Conservation (phyloP, 305 asterid genomes). For the Fraxinus greggii region DNA sequence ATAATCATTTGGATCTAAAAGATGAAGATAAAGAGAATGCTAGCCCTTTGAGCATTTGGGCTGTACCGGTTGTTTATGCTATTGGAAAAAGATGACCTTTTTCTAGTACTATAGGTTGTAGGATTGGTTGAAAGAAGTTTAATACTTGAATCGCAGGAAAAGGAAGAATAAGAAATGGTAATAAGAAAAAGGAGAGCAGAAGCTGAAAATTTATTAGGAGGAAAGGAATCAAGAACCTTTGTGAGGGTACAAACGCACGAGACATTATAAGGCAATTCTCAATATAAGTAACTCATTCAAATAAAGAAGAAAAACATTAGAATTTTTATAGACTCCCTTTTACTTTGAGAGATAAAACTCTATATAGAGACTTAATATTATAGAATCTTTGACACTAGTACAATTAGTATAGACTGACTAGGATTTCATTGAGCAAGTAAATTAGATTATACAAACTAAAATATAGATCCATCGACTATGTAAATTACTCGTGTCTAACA, state of each 20-base stretch:
- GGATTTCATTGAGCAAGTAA: background rate
- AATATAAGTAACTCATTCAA: background rate
- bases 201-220: background rate
- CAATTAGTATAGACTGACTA: background rate
- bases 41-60: background rate
- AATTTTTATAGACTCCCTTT: background rate
- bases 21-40: background rate
- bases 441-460: background rate
- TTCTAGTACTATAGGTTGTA: background rate
- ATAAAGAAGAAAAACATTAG: background rate
- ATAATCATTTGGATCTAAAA: background rate
- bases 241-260: background rate
- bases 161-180: background rate
- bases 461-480: background rate
- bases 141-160: background rate
- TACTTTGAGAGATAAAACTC: background rate
- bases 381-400: background rate
- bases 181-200: background rate
- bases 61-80: background rate
- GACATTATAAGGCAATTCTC: background rate
- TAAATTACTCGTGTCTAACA: background rate
- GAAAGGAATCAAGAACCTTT: background rate
- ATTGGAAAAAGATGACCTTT: background rate
- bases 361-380: background rate
- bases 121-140: background rate